Evolutionary conservation across 352 stramenopile species (phyloP).

Genomic region (Phytophthora sp.): DNA sequence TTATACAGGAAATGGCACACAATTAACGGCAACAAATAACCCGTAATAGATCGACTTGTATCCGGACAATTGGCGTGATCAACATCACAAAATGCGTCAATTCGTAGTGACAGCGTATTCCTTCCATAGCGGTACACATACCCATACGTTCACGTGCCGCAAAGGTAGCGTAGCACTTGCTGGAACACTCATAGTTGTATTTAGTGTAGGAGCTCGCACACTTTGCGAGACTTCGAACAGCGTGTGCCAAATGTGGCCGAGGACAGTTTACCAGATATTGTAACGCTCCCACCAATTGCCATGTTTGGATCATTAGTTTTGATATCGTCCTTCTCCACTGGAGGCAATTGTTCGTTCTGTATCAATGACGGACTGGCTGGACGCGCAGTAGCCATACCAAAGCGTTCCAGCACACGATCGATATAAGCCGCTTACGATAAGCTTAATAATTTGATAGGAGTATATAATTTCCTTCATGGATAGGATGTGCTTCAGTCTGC

Average conservation of each 20-base stretch:
- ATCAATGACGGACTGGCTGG: neutral
- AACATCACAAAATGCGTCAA: neutral
- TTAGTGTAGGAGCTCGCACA: neutral
- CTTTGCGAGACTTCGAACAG: neutral
- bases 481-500: slow-evolving; percentile 3
- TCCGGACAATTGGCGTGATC: slow-evolving; percentile 8
- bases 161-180: neutral
- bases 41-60: slow-evolving; percentile 10
- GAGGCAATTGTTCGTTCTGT: slow-evolving; percentile 1
- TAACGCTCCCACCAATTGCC: slow-evolving; percentile 9
- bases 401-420: neutral
- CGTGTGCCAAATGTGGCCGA: slow-evolving; percentile 1
- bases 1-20: slow-evolving; percentile 1
- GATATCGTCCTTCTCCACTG: neutral
- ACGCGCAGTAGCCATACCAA: neutral
- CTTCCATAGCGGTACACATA: neutral
- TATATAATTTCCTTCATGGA: neutral
- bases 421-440: slow-evolving; percentile 10
- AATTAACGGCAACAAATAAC: slow-evolving; percentile 2
- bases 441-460: neutral
- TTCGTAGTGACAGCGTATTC: neutral
- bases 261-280: slow-evolving; percentile 4
- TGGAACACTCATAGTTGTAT: neutral
- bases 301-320: slow-evolving; percentile 4
- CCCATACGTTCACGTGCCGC: neutral